Percentiles rank a stretch among this genome's conserved stretches.
phyloP scores from a whole-genome alignment of 129 eudicot genomes.

The Centrapalus pauciflorus region DNA sequence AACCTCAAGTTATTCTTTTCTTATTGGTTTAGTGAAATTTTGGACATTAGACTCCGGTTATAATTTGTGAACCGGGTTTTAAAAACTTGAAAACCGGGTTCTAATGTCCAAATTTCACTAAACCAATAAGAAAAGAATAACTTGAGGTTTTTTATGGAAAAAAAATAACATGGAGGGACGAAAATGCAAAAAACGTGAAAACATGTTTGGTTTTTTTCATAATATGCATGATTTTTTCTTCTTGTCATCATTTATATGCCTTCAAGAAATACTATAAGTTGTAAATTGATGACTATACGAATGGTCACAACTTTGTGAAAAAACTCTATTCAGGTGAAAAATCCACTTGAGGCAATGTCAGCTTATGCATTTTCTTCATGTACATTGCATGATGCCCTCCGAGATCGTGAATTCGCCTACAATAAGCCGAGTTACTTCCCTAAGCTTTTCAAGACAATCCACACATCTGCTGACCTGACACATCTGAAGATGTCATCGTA shows the following conservation, averaged over 20 bases:
- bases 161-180: too few species aligned
- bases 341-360: slow-evolving; percentile 35
- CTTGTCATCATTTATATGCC: not conserved
- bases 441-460: slow-evolving; percentile 21
- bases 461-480: slow-evolving; percentile 25
- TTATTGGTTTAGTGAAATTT: too few species aligned
- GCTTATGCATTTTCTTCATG: slow-evolving; percentile 49
- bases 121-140: too few species aligned
- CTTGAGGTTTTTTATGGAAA: too few species aligned
- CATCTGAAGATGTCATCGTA: slow-evolving; percentile 5
- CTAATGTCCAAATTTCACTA: too few species aligned
- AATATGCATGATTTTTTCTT: not conserved
- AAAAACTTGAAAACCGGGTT: too few species aligned
- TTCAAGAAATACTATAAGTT: not conserved
- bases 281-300: not conserved
- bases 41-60: too few species aligned
- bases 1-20: too few species aligned
- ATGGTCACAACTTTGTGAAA: slow-evolving; percentile 8
- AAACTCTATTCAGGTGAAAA: slow-evolving; percentile 12
- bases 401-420: slow-evolving; percentile 15
- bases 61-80: too few species aligned
- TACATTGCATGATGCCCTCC: slow-evolving; percentile 29
- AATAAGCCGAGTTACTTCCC: slow-evolving; percentile 7
- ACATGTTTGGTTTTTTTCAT: too few species aligned
- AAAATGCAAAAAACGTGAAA: too few species aligned